Evolutionary conservation across 2,329 filamentous ascomycete species (phyloP).

Genomic region (Claviceps quebecensis): DNA sequence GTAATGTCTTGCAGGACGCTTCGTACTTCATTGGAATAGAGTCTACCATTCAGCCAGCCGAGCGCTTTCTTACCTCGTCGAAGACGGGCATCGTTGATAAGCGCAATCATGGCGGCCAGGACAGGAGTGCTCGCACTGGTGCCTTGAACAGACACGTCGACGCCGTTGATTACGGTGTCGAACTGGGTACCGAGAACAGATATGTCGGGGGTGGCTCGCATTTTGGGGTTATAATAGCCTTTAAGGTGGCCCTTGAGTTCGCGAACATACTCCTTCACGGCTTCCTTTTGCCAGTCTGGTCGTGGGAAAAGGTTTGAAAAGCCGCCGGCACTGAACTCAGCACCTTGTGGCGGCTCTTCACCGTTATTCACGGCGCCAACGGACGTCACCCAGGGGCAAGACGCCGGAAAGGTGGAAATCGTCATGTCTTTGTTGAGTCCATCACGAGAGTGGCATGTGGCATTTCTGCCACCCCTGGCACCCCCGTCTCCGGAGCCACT

Average conservation of each 20-base stretch:
- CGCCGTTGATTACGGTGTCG: slow-evolving; percentile 19
- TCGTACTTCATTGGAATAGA: slow-evolving; percentile 28
- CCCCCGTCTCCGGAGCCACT: slow-evolving; percentile 38
- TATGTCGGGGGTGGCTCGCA: slow-evolving; percentile 37
- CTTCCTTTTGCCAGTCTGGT: slow-evolving; percentile 30
- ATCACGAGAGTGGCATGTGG: slow-evolving; percentile 44
- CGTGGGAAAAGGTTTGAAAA: slow-evolving; percentile 37
- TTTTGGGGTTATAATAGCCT: slow-evolving; percentile 29
- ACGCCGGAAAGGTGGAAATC: slow-evolving; percentile 48
- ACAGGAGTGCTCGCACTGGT: slow-evolving; percentile 41
- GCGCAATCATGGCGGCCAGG: slow-evolving; percentile 37
- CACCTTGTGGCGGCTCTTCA: slow-evolving; percentile 24
- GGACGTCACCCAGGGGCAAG: slow-evolving; percentile 54
- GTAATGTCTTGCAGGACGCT: slow-evolving; percentile 27
- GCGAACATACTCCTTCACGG: slow-evolving; percentile 26
- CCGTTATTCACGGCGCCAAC: slow-evolving; percentile 43
- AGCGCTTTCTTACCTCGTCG: slow-evolving; percentile 31
- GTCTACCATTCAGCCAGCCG: slow-evolving; percentile 38
- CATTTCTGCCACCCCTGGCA: slow-evolving; percentile 28
- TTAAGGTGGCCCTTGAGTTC: slow-evolving; percentile 27
- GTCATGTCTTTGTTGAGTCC: slow-evolving; percentile 41
- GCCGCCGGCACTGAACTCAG: slow-evolving; percentile 34
- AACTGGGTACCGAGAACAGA: slow-evolving; percentile 46
- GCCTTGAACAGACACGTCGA: slow-evolving; percentile 19
- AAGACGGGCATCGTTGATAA: slow-evolving; percentile 40